Conservation (phyloP, 2,329 filamentous ascomycete genomes). For the Pseudovirgaria hyperparasitica region DNA sequence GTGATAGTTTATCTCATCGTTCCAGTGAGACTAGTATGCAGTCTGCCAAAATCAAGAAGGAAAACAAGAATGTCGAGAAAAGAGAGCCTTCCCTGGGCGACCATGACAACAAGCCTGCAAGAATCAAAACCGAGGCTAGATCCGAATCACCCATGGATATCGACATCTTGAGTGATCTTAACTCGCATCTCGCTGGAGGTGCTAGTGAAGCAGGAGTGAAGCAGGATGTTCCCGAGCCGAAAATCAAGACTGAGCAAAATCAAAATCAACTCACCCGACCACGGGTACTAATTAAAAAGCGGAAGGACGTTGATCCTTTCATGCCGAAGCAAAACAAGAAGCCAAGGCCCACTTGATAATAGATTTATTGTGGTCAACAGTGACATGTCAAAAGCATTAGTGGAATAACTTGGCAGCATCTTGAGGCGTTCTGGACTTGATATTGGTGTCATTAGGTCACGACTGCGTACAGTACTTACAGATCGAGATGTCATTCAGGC, state of each 20-base stretch:
- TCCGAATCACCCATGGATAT: conserved; percentile 1
- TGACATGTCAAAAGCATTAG: no score
- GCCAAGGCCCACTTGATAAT: conserved; percentile 2
- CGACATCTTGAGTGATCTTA: conserved; percentile 1
- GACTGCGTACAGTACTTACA: no score
- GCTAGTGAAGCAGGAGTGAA: background rate
- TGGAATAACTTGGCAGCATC: no score
- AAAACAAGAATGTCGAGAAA: conserved; percentile 1
- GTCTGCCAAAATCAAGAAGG: background rate
- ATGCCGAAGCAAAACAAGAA: conserved; percentile 6
- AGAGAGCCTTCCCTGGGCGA: background rate
- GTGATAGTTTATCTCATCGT: background rate
- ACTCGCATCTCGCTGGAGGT: conserved; percentile 1
- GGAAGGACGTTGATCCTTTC: conserved; percentile 7
- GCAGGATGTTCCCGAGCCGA: background rate
- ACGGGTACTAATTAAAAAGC: conserved; percentile 4
- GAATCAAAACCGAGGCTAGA: background rate
- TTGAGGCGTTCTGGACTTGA: no score
- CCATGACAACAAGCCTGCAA: background rate
- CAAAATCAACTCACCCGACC: conserved; percentile 1
- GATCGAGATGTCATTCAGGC: no score
- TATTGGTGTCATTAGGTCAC: no score
- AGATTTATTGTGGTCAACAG: no score
- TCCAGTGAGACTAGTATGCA: conserved; percentile 1
- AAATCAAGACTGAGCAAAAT: background rate